Base-by-base conservation (phyloP, 2,329 filamentous ascomycete species). In the Trichophyton rubrum region DNA sequence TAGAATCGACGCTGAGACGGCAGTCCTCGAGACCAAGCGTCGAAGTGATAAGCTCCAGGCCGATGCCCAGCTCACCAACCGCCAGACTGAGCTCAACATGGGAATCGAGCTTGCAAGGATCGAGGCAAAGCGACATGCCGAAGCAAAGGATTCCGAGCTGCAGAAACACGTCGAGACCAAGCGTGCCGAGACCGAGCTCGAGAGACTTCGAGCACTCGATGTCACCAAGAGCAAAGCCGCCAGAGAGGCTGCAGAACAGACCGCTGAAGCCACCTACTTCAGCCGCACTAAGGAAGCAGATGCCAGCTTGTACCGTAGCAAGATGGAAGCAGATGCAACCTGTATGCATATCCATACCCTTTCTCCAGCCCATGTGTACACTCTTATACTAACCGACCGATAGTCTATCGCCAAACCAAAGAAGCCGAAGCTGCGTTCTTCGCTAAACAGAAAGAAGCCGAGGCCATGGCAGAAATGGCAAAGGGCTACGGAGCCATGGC, bases 1-100 rank as follows among this genome's bases (percentile, higher is more conserved):
- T 67, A 92, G 90, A 77, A 95, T 95, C 75, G 84, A 91, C 72
- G 89, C 89, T 65, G 85, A 89, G 67, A 95, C 89, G 0, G 88
- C 89, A 1, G 88, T 93, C 1, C 82, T 89, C 63, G 90, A 92
- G 77, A 93, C 89, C 0, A 85, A 92, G 70, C 85, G 89, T 57
- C 90, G 92, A 70, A 85, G 87, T 53, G 88, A 93, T 75, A 89
- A 89, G 63, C 87, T 88, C 1, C 75, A 82, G 55, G 90, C 90
- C 49, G 89, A 93, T 70, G 87, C 89, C 9, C 84, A 85, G 60
- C 82, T 95, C 59, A 82, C 84, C 41, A 89, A 86, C 17, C 81
- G 84, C 66, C 85, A 90, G 73, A 87, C 88, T 1, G 80, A 82
- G 58, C 85, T 93, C 62, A 81, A 84, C 65, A 83, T 86, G 40